Conservation (phyloP, 1,139 yeast species). For the Geotrichum histeridarum region DNA sequence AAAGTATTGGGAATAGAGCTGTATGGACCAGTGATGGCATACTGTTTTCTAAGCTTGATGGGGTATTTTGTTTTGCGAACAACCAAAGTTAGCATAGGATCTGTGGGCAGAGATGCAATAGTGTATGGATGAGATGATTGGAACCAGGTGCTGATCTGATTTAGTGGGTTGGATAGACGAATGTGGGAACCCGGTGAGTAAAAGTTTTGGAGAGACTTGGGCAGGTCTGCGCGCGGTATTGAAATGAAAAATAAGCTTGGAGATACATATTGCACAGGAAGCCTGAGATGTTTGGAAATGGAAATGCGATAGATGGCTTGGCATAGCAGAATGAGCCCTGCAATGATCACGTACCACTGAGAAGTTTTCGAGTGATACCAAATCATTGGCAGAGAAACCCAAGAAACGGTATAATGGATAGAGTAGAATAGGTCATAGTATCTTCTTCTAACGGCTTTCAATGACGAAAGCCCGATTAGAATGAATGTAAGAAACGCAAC, state of each 20-base stretch:
- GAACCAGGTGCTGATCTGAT: constrained; percentile 38
- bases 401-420: constrained; percentile 62
- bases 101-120: constrained; percentile 62
- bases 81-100: constrained; percentile 43
- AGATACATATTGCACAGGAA: constrained; percentile 45
- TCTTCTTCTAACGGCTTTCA: constrained; percentile 52
- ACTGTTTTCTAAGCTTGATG: constrained; percentile 47
- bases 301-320: constrained; percentile 39
- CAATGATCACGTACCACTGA: constrained; percentile 49
- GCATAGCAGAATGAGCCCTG: constrained; percentile 24
- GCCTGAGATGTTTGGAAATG: constrained; percentile 36
- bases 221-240: constrained; percentile 42
- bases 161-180: constrained; percentile 40
- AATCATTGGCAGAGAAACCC: constrained; percentile 56
- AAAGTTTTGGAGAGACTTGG: constrained; percentile 27
- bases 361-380: constrained; percentile 60
- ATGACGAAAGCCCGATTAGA: constrained; percentile 54
- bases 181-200: constrained; percentile 53
- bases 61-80: constrained; percentile 65
- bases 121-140: constrained; percentile 80
- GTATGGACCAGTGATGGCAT: constrained; percentile 70
- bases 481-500: constrained; percentile 57
- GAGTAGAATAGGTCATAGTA: constrained; percentile 58
- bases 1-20: constrained; percentile 39
- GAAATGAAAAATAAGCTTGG: constrained; percentile 44